Base-by-base conservation (phyloP, 2,329 filamentous ascomycete species). In the Penicillium polonicum region DNA sequence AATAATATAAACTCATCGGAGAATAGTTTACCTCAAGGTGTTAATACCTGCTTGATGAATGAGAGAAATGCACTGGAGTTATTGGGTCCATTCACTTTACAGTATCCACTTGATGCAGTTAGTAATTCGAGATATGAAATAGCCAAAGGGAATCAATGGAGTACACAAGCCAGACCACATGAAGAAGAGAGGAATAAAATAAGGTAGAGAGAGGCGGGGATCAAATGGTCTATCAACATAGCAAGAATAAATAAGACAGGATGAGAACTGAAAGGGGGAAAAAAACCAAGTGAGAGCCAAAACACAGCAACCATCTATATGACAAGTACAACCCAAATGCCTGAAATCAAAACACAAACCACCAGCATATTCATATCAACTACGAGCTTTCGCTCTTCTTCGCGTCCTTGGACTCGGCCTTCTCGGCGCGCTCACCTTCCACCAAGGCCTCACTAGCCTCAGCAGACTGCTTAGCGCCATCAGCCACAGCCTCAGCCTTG, bases 401-500 rank as follows among this genome's bases (percentile, higher is more conserved):
- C 42, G 68, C 62, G 6, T 72, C 65, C 55, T 65, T 63, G 41
- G 58, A 46, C 49, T 60, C 57, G 27, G 56, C 58, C 55, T 74
- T 62, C 43, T 75, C 72, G 46, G 66, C 69, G 57, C 72, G 69
- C 23, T 73, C 72, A 54, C 77, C 71, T 59, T 78, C 76, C 27
- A 70, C 65, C 62, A 73, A 67, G 17, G 74, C 72, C 63, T 80
- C 75, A 35, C 76, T 76, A 3, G 78, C 77, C 65, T 81, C 76
- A 8, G 74, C 67, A 50, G 73, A 71, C 61, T 87, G 85, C 48
- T 67, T 66, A 19, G 55, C 46, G 8, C 61, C 63, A 38, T 75
- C 79, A 55, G 77, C 75, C 38, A 79, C 77, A 29, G 82, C 79
- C 8, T 85, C 84, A 2, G 79, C 74, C 27, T 79, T 73, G 55